A percentile compares a stretch with the other conserved stretches of the same genome.
Conservation (phyloP, 768 basidiomycete species). For the Panaeolus papilionaceus region DNA sequence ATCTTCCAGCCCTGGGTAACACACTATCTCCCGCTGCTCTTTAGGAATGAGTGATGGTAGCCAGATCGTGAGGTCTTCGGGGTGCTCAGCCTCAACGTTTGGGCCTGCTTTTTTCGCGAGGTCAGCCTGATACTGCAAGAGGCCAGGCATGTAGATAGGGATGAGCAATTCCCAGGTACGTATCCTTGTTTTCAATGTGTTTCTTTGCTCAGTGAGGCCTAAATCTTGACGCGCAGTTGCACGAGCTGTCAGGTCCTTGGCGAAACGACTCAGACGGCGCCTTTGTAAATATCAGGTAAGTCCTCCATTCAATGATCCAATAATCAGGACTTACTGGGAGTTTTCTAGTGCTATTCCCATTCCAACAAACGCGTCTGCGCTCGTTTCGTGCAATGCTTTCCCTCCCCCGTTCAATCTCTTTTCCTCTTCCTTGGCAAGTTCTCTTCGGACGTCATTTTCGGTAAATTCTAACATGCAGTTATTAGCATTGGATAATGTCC, state of each 20-base stretch:
- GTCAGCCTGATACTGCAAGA: slow-evolving; percentile 18
- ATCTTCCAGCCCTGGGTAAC: background rate
- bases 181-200: slow-evolving; percentile 16
- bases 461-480: slow-evolving; percentile 14
- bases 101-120: background rate
- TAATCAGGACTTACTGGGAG: slow-evolving; percentile 21
- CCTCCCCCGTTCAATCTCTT: background rate
- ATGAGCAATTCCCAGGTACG: slow-evolving; percentile 21
- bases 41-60: slow-evolving; percentile 1
- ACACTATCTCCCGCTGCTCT: background rate
- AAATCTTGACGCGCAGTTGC: slow-evolving; percentile 15
- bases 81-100: background rate
- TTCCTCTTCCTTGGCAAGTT: slow-evolving; percentile 19
- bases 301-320: background rate
- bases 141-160: slow-evolving; percentile 16
- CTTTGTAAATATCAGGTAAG: slow-evolving; percentile 6
- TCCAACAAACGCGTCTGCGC: slow-evolving; percentile 16
- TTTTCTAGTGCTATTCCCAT: slow-evolving; percentile 24
- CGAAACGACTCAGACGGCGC: slow-evolving; percentile 14
- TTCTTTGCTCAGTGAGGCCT: slow-evolving; percentile 21
- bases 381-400: slow-evolving; percentile 13
- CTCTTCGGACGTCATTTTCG: slow-evolving; percentile 15
- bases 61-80: slow-evolving; percentile 7
- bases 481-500: background rate
- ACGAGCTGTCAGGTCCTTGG: slow-evolving; percentile 18